A percentile compares a stretch with the other conserved stretches of the same genome.
Evolutionary conservation across 257 asterid species (phyloP).

Genomic region (Cordia subcordata): DNA sequence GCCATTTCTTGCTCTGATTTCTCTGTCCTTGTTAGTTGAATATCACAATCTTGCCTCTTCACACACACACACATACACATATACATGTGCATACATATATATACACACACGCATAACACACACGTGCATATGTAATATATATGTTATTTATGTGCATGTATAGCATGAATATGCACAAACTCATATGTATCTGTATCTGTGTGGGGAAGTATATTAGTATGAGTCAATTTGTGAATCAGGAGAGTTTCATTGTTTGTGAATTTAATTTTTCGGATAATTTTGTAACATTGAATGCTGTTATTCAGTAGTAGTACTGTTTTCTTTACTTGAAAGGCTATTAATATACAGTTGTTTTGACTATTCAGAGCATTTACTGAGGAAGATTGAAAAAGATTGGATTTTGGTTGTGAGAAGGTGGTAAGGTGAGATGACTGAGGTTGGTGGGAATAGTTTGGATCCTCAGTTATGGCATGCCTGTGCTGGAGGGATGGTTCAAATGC

Average conservation of each 20-base stretch:
- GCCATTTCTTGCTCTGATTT: too few relatives aligned
- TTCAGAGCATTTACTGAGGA: conserved; percentile 13
- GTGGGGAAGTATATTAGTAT: background rate
- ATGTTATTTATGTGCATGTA: too few relatives aligned
- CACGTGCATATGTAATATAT: too few relatives aligned
- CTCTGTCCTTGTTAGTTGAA: too few relatives aligned
- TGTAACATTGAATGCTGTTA: background rate
- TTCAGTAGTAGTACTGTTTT: background rate
- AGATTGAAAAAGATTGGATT: background rate
- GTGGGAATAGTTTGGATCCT: conserved; percentile 42
- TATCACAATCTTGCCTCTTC: too few relatives aligned
- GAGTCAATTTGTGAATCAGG: too few relatives aligned
- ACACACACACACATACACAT: too few relatives aligned
- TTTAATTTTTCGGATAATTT: too few relatives aligned
- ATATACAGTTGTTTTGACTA: conserved; percentile 11
- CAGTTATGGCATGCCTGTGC: conserved; percentile 83
- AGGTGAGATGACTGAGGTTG: conserved; percentile 30
- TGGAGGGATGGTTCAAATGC: conserved; percentile 64
- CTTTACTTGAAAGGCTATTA: background rate
- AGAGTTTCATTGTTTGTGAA: too few relatives aligned
- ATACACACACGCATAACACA: too few relatives aligned
- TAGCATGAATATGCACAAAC: too few relatives aligned
- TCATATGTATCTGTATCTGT: background rate
- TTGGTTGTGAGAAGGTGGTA: background rate
- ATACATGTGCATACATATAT: too few relatives aligned